Base-by-base conservation (phyloP, 2,329 filamentous ascomycete genomes). In the Pseudogymnoascus sp. region DNA sequence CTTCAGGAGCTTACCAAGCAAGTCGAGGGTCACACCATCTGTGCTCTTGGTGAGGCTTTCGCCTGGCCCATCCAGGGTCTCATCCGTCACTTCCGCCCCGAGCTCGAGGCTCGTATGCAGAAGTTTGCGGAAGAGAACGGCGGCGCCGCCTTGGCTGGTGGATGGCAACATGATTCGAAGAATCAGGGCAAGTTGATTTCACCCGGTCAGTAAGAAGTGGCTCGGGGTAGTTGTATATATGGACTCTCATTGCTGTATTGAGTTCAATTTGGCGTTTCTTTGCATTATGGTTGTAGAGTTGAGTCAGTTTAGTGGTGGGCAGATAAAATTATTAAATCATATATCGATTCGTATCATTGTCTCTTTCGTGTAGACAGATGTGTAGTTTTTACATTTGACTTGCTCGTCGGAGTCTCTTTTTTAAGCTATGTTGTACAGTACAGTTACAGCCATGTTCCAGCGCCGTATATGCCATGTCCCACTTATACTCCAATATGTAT, bases 1-100 rank as follows among this genome's bases (percentile, higher is more conserved):
- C 84, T 99, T 68, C 94, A 97, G 80, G 94, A 99, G 81, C 80
- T 99, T 69, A 99, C 94, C 66, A 99, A 99, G 84, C 94, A 99
- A 79, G 94, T 99, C 65, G 94, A 99, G 80, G 94, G 94, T 9
- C 94, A 99, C 81, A 97, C 94, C 58, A 99, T 99, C 72, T 99
- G 94, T 78, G 87, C 93, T 77, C 81, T 99, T 67, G 94, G 94
- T 63, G 94, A 99, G 81, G 94, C 94, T 65, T 99, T 99, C 70
- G 92, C 94, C 66, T 99, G 94, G 94, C 94, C 94, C 66, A 88
- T 99, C 68, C 94, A 99, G 79, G 94, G 94, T 75, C 84, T 99
- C 64, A 99, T 99, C 77, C 88, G 94, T 72, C 94, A 99, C 79
- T 99, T 99, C 84, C 86, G 94, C 71, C 94, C 93, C 48, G 92